phyloP scores from a whole-genome alignment of 805 yeast genomes.

The Priceomyces haplophilus region DNA sequence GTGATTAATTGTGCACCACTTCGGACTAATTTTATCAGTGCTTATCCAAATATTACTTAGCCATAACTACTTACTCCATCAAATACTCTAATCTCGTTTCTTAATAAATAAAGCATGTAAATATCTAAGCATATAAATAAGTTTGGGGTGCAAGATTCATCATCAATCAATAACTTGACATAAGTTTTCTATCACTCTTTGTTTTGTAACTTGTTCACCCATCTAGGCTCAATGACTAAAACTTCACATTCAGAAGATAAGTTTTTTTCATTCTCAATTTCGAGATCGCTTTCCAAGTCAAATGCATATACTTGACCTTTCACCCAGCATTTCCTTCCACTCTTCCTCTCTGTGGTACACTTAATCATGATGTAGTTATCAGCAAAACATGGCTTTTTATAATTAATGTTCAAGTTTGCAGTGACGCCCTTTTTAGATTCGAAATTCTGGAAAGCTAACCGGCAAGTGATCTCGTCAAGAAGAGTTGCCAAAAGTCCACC shows the following conservation, averaged over 20 bases:
- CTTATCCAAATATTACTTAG: too few relatives aligned
- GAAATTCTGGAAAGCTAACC: slow-evolving; percentile 41
- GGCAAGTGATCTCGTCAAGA: slow-evolving; percentile 41
- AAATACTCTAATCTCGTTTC: too few relatives aligned
- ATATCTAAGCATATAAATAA: too few relatives aligned
- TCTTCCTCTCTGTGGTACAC: slow-evolving; percentile 28
- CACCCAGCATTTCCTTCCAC: slow-evolving; percentile 40
- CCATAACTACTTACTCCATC: too few relatives aligned
- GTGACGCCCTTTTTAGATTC: slow-evolving; percentile 41
- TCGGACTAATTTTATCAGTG: background rate
- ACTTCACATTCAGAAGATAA: slow-evolving; percentile 37
- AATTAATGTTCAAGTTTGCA: slow-evolving; percentile 42
- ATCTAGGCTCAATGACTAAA: slow-evolving; percentile 40
- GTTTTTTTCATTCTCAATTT: slow-evolving; percentile 21
- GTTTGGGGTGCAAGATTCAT: too few relatives aligned
- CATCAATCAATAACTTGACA: too few relatives aligned
- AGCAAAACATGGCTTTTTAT: slow-evolving; percentile 34
- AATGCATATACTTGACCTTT: slow-evolving; percentile 31
- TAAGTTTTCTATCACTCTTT: background rate
- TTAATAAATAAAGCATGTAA: background rate
- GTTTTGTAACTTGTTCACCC: slow-evolving; percentile 31
- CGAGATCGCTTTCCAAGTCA: slow-evolving; percentile 15
- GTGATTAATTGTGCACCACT: too few relatives aligned
- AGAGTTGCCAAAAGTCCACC: slow-evolving; percentile 44
- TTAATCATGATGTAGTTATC: slow-evolving; percentile 32